A percentile compares a stretch with the other conserved stretches of the same genome.
phyloP scores from a whole-genome alignment of 495 filamentous ascomycete genomes.

The Aspergillus conjunctus region DNA sequence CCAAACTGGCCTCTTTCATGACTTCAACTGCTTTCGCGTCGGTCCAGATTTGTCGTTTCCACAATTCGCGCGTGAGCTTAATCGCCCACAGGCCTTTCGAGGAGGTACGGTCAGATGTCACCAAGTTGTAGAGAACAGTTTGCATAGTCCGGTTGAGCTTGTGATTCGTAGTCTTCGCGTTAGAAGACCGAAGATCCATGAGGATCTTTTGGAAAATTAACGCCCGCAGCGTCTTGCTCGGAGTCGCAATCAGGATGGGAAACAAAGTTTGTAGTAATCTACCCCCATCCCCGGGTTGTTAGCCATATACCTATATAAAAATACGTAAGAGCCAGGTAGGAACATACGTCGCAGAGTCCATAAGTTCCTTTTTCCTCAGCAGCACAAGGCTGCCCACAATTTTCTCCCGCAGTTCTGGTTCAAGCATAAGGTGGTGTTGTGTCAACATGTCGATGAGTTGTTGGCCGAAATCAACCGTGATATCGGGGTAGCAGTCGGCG shows the following conservation, averaged over 20 bases:
- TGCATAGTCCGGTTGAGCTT: conserved; percentile 90
- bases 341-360: conserved; percentile 73
- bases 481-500: conserved; percentile 85
- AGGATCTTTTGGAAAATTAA: conserved; percentile 89
- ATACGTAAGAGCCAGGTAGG: not conserved
- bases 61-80: conserved; percentile 83
- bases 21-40: conserved; percentile 87
- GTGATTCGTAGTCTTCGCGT: conserved; percentile 85
- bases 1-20: conserved; percentile 86
- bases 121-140: conserved; percentile 86
- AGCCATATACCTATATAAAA: conserved; percentile 7
- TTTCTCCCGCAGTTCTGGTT: conserved; percentile 86
- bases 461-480: conserved; percentile 74
- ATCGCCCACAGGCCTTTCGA: conserved; percentile 92
- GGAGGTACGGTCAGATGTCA: conserved; percentile 79
- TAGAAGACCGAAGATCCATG: conserved; percentile 82
- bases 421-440: conserved; percentile 76
- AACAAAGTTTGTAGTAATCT: conserved; percentile 85
- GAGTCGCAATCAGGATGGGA: conserved; percentile 83
- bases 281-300: conserved; percentile 11
- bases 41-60: conserved; percentile 87
- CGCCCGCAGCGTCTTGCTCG: conserved; percentile 80
- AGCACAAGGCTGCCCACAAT: conserved; percentile 88
- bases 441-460: conserved; percentile 79
- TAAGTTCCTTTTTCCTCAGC: conserved; percentile 84